Conservation (phyloP, 1,284 basidiomycete species). For the Pseudomicrostroma phylloplanum region DNA sequence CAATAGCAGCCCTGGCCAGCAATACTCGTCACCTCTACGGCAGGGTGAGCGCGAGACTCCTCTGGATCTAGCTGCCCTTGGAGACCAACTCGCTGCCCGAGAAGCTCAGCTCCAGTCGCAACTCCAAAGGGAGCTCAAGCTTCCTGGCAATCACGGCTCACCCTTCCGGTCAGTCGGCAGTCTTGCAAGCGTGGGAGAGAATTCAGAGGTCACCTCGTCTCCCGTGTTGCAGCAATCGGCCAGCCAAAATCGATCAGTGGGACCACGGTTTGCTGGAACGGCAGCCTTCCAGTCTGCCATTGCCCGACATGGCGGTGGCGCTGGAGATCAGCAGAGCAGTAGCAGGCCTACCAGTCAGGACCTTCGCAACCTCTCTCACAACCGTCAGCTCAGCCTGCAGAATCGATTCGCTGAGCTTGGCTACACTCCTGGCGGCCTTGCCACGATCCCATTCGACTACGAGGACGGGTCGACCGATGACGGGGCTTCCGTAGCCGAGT, state of each 20-base stretch:
- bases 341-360: slow-evolving; percentile 17
- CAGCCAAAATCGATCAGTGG: slow-evolving; percentile 22
- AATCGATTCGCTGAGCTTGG: slow-evolving; percentile 40
- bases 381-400: slow-evolving; percentile 35
- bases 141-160: slow-evolving; percentile 26
- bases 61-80: slow-evolving; percentile 24
- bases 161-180: slow-evolving; percentile 16
- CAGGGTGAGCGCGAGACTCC: slow-evolving; percentile 16
- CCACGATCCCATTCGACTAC: slow-evolving; percentile 18
- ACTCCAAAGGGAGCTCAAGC: slow-evolving; percentile 38
- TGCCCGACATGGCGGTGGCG: slow-evolving; percentile 22
- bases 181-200: slow-evolving; percentile 38
- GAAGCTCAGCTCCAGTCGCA: slow-evolving; percentile 37
- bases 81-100: slow-evolving; percentile 30
- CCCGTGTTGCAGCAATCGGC: slow-evolving; percentile 12
- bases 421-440: slow-evolving; percentile 20
- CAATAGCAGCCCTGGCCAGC: neutral
- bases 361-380: slow-evolving; percentile 24
- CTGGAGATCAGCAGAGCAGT: slow-evolving; percentile 9
- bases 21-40: neutral
- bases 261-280: slow-evolving; percentile 41
- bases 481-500: slow-evolving; percentile 31
- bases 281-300: slow-evolving; percentile 41
- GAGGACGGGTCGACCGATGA: slow-evolving; percentile 34
- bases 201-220: slow-evolving; percentile 19